Conservation (phyloP, 2,329 filamentous ascomycete species). For the Penicillium sp. region DNA sequence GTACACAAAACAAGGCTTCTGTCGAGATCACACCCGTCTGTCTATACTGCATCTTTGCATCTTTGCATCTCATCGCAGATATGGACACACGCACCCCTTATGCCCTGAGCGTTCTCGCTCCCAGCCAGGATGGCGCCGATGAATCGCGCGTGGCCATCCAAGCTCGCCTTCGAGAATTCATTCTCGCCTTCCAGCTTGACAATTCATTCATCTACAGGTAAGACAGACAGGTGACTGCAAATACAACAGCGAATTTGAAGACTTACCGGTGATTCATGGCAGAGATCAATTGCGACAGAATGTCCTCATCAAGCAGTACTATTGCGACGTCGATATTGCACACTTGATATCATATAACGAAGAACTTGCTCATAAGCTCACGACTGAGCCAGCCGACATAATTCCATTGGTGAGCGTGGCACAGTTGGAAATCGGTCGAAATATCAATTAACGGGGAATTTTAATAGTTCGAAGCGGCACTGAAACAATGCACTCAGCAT, state of each 20-base stretch:
- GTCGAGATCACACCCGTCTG: not conserved
- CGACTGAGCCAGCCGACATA: conserved; percentile 84
- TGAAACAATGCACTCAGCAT: conserved; percentile 86
- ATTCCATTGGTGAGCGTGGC: conserved; percentile 72
- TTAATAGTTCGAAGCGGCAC: conserved; percentile 76
- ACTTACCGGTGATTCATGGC: not conserved
- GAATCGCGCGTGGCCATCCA: conserved; percentile 71
- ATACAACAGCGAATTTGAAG: not conserved
- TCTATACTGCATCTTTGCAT: not conserved
- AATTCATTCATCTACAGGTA: conserved; percentile 94
- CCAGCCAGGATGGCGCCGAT: conserved; percentile 61
- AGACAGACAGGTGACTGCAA: conserved; percentile 17
- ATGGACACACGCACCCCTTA: conserved; percentile 92
- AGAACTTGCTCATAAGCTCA: conserved; percentile 84
- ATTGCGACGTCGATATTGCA: conserved; percentile 91
- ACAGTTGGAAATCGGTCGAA: not conserved
- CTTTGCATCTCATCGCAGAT: conserved; percentile 12
- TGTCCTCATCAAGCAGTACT: conserved; percentile 88
- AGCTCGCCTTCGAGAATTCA: conserved; percentile 78
- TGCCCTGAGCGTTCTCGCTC: conserved; percentile 74
- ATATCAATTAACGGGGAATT: conserved; percentile 2
- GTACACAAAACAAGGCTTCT: not conserved
- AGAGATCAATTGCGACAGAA: conserved; percentile 96
- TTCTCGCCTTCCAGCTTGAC: conserved; percentile 89
- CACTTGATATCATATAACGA: conserved; percentile 96